A percentile compares a stretch with the other conserved stretches of the same genome.
phyloP scores from a whole-genome alignment of 345 rosid genomes.

The Gossypium sturtianum region DNA sequence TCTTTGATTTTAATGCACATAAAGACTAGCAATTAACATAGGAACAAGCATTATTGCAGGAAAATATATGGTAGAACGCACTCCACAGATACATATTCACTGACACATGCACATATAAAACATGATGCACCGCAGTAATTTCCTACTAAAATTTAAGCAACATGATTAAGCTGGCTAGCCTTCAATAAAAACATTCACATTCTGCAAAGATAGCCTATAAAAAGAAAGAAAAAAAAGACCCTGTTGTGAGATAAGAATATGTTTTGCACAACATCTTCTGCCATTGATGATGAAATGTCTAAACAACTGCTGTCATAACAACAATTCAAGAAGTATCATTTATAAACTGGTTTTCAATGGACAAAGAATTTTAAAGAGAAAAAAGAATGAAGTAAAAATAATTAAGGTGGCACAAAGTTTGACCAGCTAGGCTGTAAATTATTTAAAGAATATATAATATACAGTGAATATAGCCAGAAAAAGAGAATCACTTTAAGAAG shows the following conservation, averaged over 20 bases:
- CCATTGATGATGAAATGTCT: not conserved
- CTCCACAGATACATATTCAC: not conserved
- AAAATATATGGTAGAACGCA: not conserved
- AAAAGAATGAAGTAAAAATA: not conserved
- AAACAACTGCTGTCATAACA: slow-evolving; percentile 1
- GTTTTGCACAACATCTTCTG: slow-evolving; percentile 5
- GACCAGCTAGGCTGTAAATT: not conserved
- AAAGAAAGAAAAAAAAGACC: not conserved
- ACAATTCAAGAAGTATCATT: not conserved
- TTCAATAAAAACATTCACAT: not conserved
- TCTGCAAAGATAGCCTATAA: not conserved
- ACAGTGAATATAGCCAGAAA: not conserved
- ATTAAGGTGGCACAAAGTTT: not conserved
- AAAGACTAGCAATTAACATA: not conserved
- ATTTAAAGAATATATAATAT: not conserved
- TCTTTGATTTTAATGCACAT: not conserved
- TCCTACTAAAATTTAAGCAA: not conserved
- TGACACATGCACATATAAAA: not conserved
- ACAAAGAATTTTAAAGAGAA: not conserved
- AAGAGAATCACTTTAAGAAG: not conserved
- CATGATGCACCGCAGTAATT: not conserved
- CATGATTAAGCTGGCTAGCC: not conserved
- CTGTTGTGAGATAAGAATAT: not conserved
- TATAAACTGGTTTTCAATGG: not conserved
- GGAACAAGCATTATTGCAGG: not conserved